Conservation (phyloP, 176 grass and related monocot species). For the sorghum (Sorghum bicolor) region Sorghum_bicolor_NCBIv3 NC_012872.2:9497501-9498000, state of each 20-base stretch:
- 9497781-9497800: constrained; percentile 16
- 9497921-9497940: too few relatives aligned
- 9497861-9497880: not conserved
- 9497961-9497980: too few relatives aligned
- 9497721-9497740: not conserved
- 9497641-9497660: constrained; percentile 74
- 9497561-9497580: not conserved
- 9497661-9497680: constrained; percentile 35
- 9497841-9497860: not conserved
- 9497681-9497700: constrained; percentile 43
- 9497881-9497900: not conserved
- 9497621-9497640: too few relatives aligned
- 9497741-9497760: not conserved
- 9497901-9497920: not conserved
- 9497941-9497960: too few relatives aligned
- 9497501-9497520: not conserved
- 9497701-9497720: constrained; percentile 39
- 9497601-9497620: not conserved
- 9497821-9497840: not conserved
- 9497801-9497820: constrained; percentile 28
- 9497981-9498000: too few relatives aligned
- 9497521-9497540: not conserved
- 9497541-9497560: not conserved
- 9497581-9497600: not conserved
- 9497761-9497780: constrained; percentile 7